Evolutionary conservation across 768 basidiomycete genomes (phyloP).

Genomic region (Suillus discolor): DNA sequence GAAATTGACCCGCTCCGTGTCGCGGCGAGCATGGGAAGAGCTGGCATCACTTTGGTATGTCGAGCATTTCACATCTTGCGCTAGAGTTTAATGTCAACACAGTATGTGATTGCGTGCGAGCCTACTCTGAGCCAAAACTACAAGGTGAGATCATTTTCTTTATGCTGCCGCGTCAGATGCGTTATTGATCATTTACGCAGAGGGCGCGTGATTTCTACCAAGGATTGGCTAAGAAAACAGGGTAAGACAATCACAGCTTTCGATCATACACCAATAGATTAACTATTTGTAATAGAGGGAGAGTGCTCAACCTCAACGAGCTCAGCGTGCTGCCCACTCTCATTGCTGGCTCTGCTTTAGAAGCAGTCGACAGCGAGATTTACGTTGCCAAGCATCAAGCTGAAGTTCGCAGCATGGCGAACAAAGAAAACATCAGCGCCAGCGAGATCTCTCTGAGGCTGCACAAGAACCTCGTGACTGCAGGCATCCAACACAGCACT

Average conservation of each 20-base stretch:
- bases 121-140: not conserved
- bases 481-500: not conserved
- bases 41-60: slow-evolving; percentile 1
- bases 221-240: not conserved
- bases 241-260: not conserved
- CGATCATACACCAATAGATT: not conserved
- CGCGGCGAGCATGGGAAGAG: not conserved
- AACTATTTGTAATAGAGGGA: not conserved
- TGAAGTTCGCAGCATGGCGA: not conserved
- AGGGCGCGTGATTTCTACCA: not conserved
- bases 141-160: not conserved
- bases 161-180: not conserved
- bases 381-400: not conserved
- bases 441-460: not conserved
- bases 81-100: not conserved
- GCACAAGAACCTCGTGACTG: not conserved
- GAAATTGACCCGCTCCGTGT: not conserved
- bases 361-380: not conserved
- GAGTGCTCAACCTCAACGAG: not conserved
- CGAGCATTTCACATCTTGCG: not conserved
- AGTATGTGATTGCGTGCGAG: slow-evolving; percentile 1
- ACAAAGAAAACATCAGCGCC: not conserved
- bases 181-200: not conserved
- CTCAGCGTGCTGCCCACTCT: not conserved
- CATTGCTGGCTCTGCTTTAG: not conserved